Evolutionary conservation across 2,329 filamentous ascomycete genomes (phyloP).

Genomic region (Ustilaginoidea virens): DNA sequence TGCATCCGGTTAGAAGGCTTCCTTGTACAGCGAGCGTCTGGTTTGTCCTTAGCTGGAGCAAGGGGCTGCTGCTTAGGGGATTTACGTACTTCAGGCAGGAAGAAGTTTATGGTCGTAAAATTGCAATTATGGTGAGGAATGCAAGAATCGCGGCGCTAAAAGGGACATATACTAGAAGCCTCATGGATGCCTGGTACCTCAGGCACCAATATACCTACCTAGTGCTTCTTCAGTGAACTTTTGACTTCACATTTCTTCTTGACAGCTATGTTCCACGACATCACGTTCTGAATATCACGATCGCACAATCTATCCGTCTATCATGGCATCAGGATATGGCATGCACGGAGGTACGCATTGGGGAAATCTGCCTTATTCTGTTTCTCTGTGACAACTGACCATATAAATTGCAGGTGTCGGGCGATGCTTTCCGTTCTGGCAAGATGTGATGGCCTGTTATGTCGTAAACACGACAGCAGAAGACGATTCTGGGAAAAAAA

Average conservation of each 20-base stretch:
- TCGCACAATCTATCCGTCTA: conserved; percentile 10
- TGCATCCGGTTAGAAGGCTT: too few relatives aligned
- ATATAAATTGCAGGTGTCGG: conserved; percentile 32
- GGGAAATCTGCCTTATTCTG: neutral
- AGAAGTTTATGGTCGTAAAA: too few relatives aligned
- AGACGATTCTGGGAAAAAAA: conserved; percentile 67
- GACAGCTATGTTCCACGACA: too few relatives aligned
- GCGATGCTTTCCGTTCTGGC: conserved; percentile 99
- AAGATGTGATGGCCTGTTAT: conserved; percentile 97
- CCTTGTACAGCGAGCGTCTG: too few relatives aligned
- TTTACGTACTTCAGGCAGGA: too few relatives aligned
- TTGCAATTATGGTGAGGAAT: conserved; percentile 1
- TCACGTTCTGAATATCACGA: neutral
- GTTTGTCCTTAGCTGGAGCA: too few relatives aligned
- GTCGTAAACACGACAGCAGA: conserved; percentile 79
- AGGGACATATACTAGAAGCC: too few relatives aligned
- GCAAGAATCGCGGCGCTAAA: conserved; percentile 5
- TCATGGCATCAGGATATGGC: conserved; percentile 72
- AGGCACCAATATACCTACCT: too few relatives aligned
- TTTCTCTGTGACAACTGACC: conserved; percentile 8
- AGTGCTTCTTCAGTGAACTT: too few relatives aligned
- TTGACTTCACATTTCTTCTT: too few relatives aligned
- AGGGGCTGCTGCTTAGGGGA: too few relatives aligned
- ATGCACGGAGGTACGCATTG: conserved; percentile 57
- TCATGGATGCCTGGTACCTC: too few relatives aligned